phyloP scores from a whole-genome alignment of 75 land plant species.

The Cryptomeria japonica region DNA sequence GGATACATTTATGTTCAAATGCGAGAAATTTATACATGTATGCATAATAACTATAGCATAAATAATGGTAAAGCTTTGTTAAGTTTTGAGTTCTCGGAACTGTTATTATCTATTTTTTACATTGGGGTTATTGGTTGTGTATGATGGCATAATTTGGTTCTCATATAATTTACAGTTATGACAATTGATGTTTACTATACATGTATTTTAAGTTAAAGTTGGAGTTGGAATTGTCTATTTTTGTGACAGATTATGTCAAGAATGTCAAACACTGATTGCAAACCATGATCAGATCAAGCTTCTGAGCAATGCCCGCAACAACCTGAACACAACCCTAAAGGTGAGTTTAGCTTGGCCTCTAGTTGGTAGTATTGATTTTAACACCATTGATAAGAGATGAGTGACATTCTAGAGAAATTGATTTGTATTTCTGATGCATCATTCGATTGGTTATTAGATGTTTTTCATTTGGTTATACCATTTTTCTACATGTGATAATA shows the following conservation, averaged over 20 bases:
- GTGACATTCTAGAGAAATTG: not conserved
- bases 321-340: slow-evolving; percentile 92
- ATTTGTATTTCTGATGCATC: not conserved
- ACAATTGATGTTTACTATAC: not conserved
- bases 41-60: not conserved
- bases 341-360: slow-evolving; percentile 29
- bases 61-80: not conserved
- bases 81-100: not conserved
- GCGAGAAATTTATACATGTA: not conserved
- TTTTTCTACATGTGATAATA: not conserved
- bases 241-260: slow-evolving; percentile 77
- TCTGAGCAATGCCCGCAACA: slow-evolving; percentile 98
- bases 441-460: not conserved
- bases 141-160: not conserved
- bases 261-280: slow-evolving; percentile 95
- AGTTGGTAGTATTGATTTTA: not conserved
- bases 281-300: slow-evolving; percentile 98
- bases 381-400: not conserved
- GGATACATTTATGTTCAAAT: not conserved
- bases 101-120: not conserved
- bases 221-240: not conserved
- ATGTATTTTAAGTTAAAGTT: not conserved
- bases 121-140: not conserved
- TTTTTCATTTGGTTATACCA: not conserved
- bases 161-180: not conserved